A percentile compares a stretch with the other conserved stretches of the same genome.
Conservation (phyloP, 306 rosid species). For the Ammopiptanthus mongolicus region DNA sequence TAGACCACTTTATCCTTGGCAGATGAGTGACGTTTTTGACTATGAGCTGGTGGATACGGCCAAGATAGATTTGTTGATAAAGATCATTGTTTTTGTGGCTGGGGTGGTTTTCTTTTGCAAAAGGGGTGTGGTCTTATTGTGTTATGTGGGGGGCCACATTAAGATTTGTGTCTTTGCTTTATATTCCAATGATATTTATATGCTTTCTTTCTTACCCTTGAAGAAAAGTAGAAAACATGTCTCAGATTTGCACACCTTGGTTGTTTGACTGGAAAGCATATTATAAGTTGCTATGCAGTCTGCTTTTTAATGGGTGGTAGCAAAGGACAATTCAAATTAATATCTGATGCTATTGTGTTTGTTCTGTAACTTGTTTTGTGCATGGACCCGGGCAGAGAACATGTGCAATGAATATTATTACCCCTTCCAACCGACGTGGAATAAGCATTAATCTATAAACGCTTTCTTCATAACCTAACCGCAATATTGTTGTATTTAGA, state of each 20-base stretch:
- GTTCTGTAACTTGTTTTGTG: constrained; percentile 18
- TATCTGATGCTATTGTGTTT: constrained; percentile 12
- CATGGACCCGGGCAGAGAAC: constrained; percentile 36
- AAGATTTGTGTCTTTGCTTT: constrained; percentile 51
- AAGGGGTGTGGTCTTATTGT: constrained; percentile 37
- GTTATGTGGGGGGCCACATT: constrained; percentile 65
- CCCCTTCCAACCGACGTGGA: background rate
- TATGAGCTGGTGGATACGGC: constrained; percentile 42
- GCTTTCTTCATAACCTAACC: background rate
- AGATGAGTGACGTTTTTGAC: constrained; percentile 67
- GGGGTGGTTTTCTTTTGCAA: constrained; percentile 47
- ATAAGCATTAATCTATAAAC: background rate
- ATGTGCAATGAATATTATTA: constrained; percentile 32
- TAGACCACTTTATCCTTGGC: constrained; percentile 25
- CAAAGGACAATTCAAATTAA: constrained; percentile 20
- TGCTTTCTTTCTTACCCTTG: constrained; percentile 36
- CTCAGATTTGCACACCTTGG: constrained; percentile 52
- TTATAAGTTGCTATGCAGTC: constrained; percentile 26
- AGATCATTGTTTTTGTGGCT: constrained; percentile 58
- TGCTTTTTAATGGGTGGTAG: constrained; percentile 38
- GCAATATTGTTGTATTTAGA: no score
- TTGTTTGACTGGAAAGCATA: constrained; percentile 69
- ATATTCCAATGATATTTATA: constrained; percentile 26
- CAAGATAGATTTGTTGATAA: constrained; percentile 50
- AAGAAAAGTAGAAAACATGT: constrained; percentile 76